These are phyloP conservation scores for Athelia sp. DNA, from an alignment of 1,284 basidiomycete species.

Conservation along the genomic window DNA sequence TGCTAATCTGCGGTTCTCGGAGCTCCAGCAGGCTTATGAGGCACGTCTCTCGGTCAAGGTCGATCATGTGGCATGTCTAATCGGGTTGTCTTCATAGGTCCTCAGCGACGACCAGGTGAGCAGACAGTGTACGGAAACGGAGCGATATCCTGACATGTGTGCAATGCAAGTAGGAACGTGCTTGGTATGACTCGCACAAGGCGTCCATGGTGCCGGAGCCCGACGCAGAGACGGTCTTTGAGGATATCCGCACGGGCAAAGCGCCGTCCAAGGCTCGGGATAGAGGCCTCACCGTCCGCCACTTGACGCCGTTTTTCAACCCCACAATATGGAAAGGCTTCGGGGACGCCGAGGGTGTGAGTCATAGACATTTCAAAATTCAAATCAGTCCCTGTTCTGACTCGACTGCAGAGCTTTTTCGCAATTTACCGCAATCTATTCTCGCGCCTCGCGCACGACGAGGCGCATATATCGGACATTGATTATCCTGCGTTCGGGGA, in stretches of 20 bases:
- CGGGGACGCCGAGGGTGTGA: slow-evolving; percentile 53
- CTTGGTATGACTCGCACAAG: slow-evolving; percentile 97
- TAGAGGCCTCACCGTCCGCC: slow-evolving; percentile 75
- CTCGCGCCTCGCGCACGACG: slow-evolving; percentile 79
- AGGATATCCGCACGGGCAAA: slow-evolving; percentile 76
- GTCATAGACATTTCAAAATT: slow-evolving; percentile 4
- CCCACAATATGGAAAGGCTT: slow-evolving; percentile 68
- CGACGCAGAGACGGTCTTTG: slow-evolving; percentile 78
- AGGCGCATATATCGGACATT: slow-evolving; percentile 53
- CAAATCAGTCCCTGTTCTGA: slow-evolving; percentile 1
- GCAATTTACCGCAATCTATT: slow-evolving; percentile 90
- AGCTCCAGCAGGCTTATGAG: slow-evolving; percentile 94
- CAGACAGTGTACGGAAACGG: background rate
- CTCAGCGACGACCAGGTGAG: slow-evolving; percentile 89
- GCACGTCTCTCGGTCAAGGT: too few relatives aligned
- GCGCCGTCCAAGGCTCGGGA: slow-evolving; percentile 67
- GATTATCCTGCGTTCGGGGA: slow-evolving; percentile 84
- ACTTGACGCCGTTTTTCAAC: slow-evolving; percentile 86
- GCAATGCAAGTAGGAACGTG: slow-evolving; percentile 74
- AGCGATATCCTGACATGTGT: slow-evolving; percentile 10
- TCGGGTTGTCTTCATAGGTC: too few relatives aligned
- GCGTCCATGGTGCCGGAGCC: slow-evolving; percentile 81
- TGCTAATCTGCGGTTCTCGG: slow-evolving; percentile 85
- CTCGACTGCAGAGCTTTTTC: slow-evolving; percentile 74
- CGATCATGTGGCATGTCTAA: too few relatives aligned